phyloP scores from a whole-genome alignment of 768 basidiomycete genomes.

The Termitomyces sp. region DNA sequence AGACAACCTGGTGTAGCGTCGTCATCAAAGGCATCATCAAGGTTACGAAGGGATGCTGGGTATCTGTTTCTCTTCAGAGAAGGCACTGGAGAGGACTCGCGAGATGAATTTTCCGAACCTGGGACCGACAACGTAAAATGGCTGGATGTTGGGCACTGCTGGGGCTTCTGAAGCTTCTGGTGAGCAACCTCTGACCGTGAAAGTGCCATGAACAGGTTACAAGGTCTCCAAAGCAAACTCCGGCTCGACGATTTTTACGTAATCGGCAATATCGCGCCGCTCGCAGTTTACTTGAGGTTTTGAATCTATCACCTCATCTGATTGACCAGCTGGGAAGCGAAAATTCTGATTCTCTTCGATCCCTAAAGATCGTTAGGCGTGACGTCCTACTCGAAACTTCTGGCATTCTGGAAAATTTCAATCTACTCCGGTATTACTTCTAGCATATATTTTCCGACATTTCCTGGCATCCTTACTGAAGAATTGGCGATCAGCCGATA shows the following conservation, averaged over 20 bases:
- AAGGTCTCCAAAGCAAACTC: neutral
- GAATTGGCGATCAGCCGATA: too few relatives aligned
- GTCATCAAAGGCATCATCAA: slow-evolving; percentile 3
- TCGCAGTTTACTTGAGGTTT: too few relatives aligned
- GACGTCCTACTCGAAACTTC: too few relatives aligned
- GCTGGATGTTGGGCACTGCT: slow-evolving; percentile 11
- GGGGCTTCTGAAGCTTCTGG: slow-evolving; percentile 8
- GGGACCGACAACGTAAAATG: slow-evolving; percentile 30
- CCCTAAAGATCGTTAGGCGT: too few relatives aligned
- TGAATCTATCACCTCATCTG: too few relatives aligned
- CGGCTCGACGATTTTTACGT: neutral
- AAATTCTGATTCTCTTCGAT: too few relatives aligned
- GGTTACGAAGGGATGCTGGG: slow-evolving; percentile 9
- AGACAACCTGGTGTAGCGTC: slow-evolving; percentile 24
- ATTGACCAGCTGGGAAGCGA: too few relatives aligned
- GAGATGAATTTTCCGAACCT: slow-evolving; percentile 30
- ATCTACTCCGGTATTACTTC: too few relatives aligned
- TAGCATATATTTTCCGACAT: too few relatives aligned
- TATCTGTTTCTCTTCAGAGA: slow-evolving; percentile 16
- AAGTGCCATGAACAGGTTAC: slow-evolving; percentile 2
- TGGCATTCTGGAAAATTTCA: too few relatives aligned
- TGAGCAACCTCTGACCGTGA: slow-evolving; percentile 5
- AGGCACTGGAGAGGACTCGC: slow-evolving; percentile 30
- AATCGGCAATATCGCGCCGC: too few relatives aligned
- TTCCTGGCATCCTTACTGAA: too few relatives aligned